Evolutionary conservation across 1,139 yeast genomes (phyloP).

Genomic region (Geotrichum cucujoidarum): DNA sequence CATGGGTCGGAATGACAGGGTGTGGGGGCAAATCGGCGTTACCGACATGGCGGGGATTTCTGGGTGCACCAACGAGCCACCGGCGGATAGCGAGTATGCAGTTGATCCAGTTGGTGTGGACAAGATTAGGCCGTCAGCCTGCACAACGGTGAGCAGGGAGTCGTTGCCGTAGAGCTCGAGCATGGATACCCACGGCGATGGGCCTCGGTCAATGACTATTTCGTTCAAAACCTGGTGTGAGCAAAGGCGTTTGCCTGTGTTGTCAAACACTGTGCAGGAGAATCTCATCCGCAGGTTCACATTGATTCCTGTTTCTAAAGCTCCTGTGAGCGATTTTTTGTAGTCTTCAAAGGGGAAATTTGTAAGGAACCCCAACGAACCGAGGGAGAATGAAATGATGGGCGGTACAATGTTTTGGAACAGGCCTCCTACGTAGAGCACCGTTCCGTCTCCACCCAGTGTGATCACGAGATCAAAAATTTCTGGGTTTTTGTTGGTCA

Average conservation of each 20-base stretch:
- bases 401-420: conserved; percentile 85
- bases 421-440: conserved; percentile 68
- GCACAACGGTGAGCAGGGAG: conserved; percentile 72
- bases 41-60: conserved; percentile 84
- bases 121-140: conserved; percentile 82
- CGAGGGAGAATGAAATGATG: conserved; percentile 74
- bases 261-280: conserved; percentile 51
- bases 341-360: conserved; percentile 71
- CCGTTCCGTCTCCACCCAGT: conserved; percentile 89
- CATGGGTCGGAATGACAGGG: conserved; percentile 81
- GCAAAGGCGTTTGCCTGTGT: conserved; percentile 52
- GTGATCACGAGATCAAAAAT: conserved; percentile 72
- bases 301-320: conserved; percentile 63
- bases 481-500: conserved; percentile 53
- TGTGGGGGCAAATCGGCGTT: conserved; percentile 90
- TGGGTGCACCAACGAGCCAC: conserved; percentile 86
- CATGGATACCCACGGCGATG: conserved; percentile 80
- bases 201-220: conserved; percentile 81
- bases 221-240: conserved; percentile 82
- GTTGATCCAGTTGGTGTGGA: conserved; percentile 94
- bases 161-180: conserved; percentile 81
- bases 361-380: conserved; percentile 77
- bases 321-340: conserved; percentile 49
- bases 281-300: conserved; percentile 80
- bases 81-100: conserved; percentile 85